Evolutionary conservation across 257 asterid species (phyloP).

Genomic region (Hygrophila difformis): DNA sequence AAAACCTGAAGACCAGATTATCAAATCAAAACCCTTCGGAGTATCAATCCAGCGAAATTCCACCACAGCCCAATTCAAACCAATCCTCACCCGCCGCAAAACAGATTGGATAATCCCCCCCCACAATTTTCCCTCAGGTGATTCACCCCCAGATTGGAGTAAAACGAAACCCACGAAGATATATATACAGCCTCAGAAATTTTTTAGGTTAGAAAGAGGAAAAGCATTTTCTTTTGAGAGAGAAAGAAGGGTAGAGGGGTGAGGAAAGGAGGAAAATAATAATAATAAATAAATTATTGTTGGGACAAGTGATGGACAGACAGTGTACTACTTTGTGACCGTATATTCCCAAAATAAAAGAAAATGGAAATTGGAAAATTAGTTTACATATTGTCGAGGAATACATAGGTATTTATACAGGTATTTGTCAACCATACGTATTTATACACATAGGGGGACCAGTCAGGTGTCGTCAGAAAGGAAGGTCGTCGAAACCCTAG

Average conservation of each 20-base stretch:
- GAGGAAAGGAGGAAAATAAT: no score
- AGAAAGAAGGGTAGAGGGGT: slow-evolving; percentile 29
- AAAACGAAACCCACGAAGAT: no score
- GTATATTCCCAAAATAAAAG: no score
- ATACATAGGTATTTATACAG: no score
- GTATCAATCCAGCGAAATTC: slow-evolving; percentile 9
- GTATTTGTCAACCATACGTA: no score
- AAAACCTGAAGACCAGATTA: no score
- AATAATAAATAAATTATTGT: slow-evolving; percentile 14
- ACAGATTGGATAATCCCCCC: slow-evolving; percentile 2
- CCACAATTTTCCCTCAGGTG: background rate
- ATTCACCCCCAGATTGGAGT: slow-evolving; percentile 1
- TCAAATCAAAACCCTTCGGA: slow-evolving; percentile 19
- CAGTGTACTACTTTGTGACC: slow-evolving; percentile 1
- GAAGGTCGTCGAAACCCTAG: no score
- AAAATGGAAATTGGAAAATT: no score
- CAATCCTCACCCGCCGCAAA: slow-evolving; percentile 8
- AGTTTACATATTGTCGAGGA: no score
- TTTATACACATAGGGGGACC: no score
- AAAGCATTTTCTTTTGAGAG: slow-evolving; percentile 10
- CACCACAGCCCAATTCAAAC: slow-evolving; percentile 3
- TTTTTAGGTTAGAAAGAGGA: slow-evolving; percentile 27
- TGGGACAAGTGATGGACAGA: slow-evolving; percentile 3
- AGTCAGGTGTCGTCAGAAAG: no score
- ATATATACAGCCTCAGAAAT: slow-evolving; percentile 20